A percentile compares a stretch with the other conserved stretches of the same genome.
phyloP scores from a whole-genome alignment of 805 yeast genomes.

The Nakazawaea holstii region DNA sequence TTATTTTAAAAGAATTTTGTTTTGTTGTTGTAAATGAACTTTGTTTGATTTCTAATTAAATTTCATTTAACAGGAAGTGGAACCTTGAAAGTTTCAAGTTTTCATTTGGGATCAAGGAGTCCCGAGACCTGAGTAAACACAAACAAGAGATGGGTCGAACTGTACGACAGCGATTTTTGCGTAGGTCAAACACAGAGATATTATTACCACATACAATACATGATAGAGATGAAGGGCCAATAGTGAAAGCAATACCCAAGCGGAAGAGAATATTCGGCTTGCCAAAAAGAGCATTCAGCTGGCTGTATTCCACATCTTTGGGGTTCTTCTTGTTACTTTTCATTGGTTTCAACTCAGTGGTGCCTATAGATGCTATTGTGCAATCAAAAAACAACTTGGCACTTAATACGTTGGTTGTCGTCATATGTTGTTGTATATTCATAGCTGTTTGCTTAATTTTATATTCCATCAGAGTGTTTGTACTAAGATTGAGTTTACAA shows the following conservation, averaged over 20 bases:
- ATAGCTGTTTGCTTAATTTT: slow-evolving; percentile 43
- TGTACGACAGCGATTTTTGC: slow-evolving; percentile 8
- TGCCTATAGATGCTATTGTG: slow-evolving; percentile 76
- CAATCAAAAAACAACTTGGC: slow-evolving; percentile 58
- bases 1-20: too few relatives aligned
- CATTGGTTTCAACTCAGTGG: slow-evolving; percentile 58
- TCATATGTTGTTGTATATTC: slow-evolving; percentile 62
- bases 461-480: slow-evolving; percentile 54
- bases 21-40: too few relatives aligned
- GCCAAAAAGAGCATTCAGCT: slow-evolving; percentile 21
- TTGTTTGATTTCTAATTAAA: not conserved
- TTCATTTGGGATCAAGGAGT: too few relatives aligned
- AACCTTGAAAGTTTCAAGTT: not conserved
- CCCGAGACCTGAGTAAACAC: not conserved
- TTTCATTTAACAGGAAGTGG: not conserved
- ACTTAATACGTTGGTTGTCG: slow-evolving; percentile 75
- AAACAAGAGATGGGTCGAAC: not conserved
- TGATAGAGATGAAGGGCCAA: not conserved
- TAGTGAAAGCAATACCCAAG: slow-evolving; percentile 1
- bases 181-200: slow-evolving; percentile 4
- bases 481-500: slow-evolving; percentile 50
- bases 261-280: slow-evolving; percentile 7
- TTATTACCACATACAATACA: slow-evolving; percentile 2
- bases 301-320: slow-evolving; percentile 42
- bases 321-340: slow-evolving; percentile 33